Evolutionary conservation across 1,139 yeast species (phyloP).

Genomic region (Saccharomyces hybrid): DNA sequence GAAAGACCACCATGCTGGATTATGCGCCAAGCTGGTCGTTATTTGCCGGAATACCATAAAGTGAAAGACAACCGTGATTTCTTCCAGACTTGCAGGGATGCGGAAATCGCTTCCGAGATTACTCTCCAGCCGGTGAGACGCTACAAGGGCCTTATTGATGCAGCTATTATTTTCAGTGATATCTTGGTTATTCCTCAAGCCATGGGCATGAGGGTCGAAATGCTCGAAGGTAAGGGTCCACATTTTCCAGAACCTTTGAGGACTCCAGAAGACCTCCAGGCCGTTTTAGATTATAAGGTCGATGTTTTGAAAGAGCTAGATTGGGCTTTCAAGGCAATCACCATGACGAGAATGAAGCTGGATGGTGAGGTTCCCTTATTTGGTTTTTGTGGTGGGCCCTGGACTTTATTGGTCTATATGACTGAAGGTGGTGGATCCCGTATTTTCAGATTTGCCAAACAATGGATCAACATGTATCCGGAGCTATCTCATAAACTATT

Average conservation of each 20-base stretch:
- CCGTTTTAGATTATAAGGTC: constrained; percentile 47
- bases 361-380: constrained; percentile 87
- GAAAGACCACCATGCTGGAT: constrained; percentile 99
- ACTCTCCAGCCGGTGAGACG: constrained; percentile 94
- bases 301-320: constrained; percentile 71
- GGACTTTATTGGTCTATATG: constrained; percentile 96
- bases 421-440: constrained; percentile 96
- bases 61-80: constrained; percentile 85
- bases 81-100: constrained; percentile 86
- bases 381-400: constrained; percentile 98
- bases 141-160: constrained; percentile 83
- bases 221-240: constrained; percentile 94
- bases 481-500: constrained; percentile 63
- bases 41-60: constrained; percentile 82
- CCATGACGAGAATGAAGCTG: constrained; percentile 74
- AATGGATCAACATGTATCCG: constrained; percentile 81
- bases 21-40: constrained; percentile 57
- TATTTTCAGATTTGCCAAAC: constrained; percentile 82
- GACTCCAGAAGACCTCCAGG: constrained; percentile 54
- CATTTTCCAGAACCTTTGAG: constrained; percentile 85
- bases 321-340: constrained; percentile 92
- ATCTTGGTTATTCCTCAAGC: constrained; percentile 96
- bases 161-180: constrained; percentile 94
- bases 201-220: constrained; percentile 90
- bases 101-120: constrained; percentile 86